Conservation (phyloP, 2,329 filamentous ascomycete species). For the Epichloe brachyelytri region DNA sequence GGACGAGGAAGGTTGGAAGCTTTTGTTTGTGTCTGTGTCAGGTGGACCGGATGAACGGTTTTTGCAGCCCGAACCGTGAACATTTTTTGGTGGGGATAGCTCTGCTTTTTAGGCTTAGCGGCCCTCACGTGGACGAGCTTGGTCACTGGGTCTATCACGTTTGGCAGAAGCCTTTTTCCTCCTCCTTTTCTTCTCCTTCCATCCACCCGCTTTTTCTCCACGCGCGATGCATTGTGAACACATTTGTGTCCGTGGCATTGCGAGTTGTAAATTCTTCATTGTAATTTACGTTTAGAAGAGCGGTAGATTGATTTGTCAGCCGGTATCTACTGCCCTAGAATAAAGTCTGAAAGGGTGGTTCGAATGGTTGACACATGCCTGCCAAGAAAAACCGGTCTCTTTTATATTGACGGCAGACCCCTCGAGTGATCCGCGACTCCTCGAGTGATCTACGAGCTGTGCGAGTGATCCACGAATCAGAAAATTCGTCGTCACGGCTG, state of each 20-base stretch:
- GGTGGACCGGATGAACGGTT: slow-evolving; percentile 6
- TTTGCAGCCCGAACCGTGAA: slow-evolving; percentile 6
- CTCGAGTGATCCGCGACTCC: no score
- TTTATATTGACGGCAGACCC: no score
- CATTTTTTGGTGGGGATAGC: neutral
- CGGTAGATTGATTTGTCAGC: slow-evolving; percentile 54
- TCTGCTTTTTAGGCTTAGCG: slow-evolving; percentile 3
- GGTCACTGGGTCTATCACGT: slow-evolving; percentile 4
- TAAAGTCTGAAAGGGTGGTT: slow-evolving; percentile 66
- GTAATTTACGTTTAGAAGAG: slow-evolving; percentile 30
- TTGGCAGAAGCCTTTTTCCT: slow-evolving; percentile 16
- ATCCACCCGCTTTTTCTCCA: slow-evolving; percentile 17
- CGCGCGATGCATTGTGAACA: slow-evolving; percentile 17
- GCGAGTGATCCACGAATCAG: no score
- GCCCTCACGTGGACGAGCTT: neutral
- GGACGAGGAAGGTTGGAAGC: slow-evolving; percentile 6
- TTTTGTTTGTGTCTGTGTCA: slow-evolving; percentile 3
- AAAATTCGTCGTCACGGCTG: no score
- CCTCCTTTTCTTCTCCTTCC: slow-evolving; percentile 9
- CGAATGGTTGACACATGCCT: slow-evolving; percentile 64
- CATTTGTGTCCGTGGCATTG: slow-evolving; percentile 36
- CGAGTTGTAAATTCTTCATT: slow-evolving; percentile 20
- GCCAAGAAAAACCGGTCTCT: no score
- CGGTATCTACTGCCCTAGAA: slow-evolving; percentile 85
- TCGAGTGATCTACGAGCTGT: no score